phyloP scores from a whole-genome alignment of 306 rosid genomes.

The Arachis stenosperma region DNA sequence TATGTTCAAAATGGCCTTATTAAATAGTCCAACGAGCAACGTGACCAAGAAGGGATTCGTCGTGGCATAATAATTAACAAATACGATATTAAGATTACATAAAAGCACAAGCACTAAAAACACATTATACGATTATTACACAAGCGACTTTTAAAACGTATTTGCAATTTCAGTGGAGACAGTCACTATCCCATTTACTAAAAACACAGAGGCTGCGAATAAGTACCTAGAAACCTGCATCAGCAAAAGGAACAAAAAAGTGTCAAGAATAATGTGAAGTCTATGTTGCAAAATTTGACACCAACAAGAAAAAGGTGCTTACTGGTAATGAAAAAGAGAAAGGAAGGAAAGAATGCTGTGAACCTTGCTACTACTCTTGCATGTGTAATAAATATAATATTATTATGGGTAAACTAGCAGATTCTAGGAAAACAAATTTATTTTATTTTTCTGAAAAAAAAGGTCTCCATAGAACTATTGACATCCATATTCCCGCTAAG shows the following conservation, averaged over 20 bases:
- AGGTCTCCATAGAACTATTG: too few species aligned
- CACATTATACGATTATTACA: conserved; percentile 10
- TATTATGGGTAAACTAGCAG: conserved; percentile 38
- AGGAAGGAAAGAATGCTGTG: background rate
- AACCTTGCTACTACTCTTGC: conserved; percentile 17
- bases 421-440: background rate
- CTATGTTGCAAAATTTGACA: background rate
- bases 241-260: conserved; percentile 33
- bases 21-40: conserved; percentile 20
- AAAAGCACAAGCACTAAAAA: conserved; percentile 20
- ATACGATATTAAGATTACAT: conserved; percentile 21
- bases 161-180: conserved; percentile 31
- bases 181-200: conserved; percentile 3
- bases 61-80: background rate
- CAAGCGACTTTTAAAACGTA: conserved; percentile 17
- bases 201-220: conserved; percentile 34
- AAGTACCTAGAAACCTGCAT: conserved; percentile 60
- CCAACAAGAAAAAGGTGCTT: background rate
- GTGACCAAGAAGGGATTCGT: conserved; percentile 30
- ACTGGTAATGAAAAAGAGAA: background rate
- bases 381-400: conserved; percentile 4
- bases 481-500: too few species aligned
- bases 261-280: conserved; percentile 30
- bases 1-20: conserved; percentile 40
- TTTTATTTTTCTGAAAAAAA: too few species aligned